A percentile compares a stretch with the other conserved stretches of the same genome.
Conservation (phyloP, 192 early-diverging fungal genomes). For the Backusella macrospora region DNA sequence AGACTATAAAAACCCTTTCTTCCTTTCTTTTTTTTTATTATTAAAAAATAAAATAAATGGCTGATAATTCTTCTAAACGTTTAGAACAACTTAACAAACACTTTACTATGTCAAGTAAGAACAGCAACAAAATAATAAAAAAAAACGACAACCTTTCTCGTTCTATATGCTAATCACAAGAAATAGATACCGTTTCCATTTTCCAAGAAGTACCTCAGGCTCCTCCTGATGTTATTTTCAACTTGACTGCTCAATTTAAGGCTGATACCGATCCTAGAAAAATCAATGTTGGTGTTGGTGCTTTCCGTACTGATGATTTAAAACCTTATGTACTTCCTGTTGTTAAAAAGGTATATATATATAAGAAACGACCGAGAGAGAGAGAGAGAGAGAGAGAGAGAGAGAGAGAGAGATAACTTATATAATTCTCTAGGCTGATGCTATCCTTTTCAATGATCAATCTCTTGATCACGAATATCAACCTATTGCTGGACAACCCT, state of each 20-base stretch:
- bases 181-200: slow-evolving; percentile 39
- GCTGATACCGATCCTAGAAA: slow-evolving; percentile 79
- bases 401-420: neutral
- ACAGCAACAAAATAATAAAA: too few species aligned
- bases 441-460: slow-evolving; percentile 68
- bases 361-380: slow-evolving; percentile 8
- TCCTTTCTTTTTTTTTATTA: neutral
- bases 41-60: neutral
- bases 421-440: slow-evolving; percentile 68
- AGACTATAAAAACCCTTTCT: neutral
- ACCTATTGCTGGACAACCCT: slow-evolving; percentile 79
- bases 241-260: slow-evolving; percentile 82
- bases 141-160: neutral
- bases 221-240: slow-evolving; percentile 90
- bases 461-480: slow-evolving; percentile 92
- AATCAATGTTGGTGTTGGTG: slow-evolving; percentile 95
- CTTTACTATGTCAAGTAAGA: slow-evolving; percentile 16
- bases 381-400: neutral
- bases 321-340: slow-evolving; percentile 96
- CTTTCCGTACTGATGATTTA: slow-evolving; percentile 89
- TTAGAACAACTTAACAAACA: slow-evolving; percentile 14
- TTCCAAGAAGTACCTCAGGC: slow-evolving; percentile 61
- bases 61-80: slow-evolving; percentile 17
- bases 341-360: slow-evolving; percentile 76
- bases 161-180: neutral